Percentiles rank a stretch among this genome's conserved stretches.
Conservation (phyloP, 805 yeast species). For the Lipomyces yamanashiensis region DNA sequence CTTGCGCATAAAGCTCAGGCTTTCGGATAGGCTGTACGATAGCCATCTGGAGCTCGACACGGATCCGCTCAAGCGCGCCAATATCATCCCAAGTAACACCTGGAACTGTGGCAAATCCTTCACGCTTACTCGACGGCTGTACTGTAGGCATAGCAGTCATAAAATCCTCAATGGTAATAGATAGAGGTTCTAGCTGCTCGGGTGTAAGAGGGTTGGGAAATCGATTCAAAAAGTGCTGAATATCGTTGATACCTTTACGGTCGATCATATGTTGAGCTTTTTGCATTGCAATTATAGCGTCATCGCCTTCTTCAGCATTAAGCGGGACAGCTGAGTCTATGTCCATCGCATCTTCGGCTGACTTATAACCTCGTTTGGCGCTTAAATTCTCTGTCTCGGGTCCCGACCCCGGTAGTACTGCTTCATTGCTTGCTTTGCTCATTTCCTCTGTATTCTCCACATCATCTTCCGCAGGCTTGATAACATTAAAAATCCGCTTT, state of each 20-base stretch:
- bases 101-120: slow-evolving; percentile 98
- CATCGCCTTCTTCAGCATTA: slow-evolving; percentile 45
- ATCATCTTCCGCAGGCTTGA: slow-evolving; percentile 47
- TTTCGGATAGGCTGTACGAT: slow-evolving; percentile 94
- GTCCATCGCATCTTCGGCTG: slow-evolving; percentile 44
- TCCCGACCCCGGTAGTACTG: too few relatives aligned
- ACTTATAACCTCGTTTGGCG: not conserved
- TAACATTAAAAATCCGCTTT: slow-evolving; percentile 77
- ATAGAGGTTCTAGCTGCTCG: slow-evolving; percentile 74
- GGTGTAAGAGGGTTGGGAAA: slow-evolving; percentile 81
- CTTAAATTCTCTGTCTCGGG: slow-evolving; percentile 16
- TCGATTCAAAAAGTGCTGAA: slow-evolving; percentile 68
- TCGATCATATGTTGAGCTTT: slow-evolving; percentile 26
- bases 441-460: slow-evolving; percentile 3
- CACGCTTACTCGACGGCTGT: slow-evolving; percentile 97
- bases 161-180: slow-evolving; percentile 81
- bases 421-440: slow-evolving; percentile 16
- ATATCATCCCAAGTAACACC: slow-evolving; percentile 96
- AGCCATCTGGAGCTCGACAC: slow-evolving; percentile 94
- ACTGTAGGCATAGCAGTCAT: slow-evolving; percentile 83
- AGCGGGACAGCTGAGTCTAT: slow-evolving; percentile 36
- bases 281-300: slow-evolving; percentile 35
- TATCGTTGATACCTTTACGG: slow-evolving; percentile 50
- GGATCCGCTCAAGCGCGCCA: slow-evolving; percentile 79
- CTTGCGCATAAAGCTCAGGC: slow-evolving; percentile 86